A percentile compares a stretch with the other conserved stretches of the same genome.
phyloP scores from a whole-genome alignment of 805 yeast species.

The Ogataea neopini region DNA sequence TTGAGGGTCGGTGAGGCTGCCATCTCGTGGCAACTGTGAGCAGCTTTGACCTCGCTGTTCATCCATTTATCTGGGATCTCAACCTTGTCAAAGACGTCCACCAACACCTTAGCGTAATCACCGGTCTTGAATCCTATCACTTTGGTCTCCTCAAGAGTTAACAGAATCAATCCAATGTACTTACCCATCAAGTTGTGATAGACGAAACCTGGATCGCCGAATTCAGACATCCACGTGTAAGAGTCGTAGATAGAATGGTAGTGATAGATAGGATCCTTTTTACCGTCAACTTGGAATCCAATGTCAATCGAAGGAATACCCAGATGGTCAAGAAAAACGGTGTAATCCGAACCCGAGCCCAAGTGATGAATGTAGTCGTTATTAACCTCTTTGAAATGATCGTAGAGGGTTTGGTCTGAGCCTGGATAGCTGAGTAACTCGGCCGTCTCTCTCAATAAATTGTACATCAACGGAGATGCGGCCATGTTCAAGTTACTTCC shows the following conservation, averaged over 20 bases:
- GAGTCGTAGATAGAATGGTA: constrained; percentile 79
- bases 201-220: constrained; percentile 63
- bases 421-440: constrained; percentile 49
- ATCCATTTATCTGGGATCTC: constrained; percentile 31
- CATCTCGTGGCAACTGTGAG: background rate
- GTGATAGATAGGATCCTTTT: constrained; percentile 62
- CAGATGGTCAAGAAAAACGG: constrained; percentile 58
- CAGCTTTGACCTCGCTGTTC: constrained; percentile 2
- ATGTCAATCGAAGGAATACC: constrained; percentile 63
- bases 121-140: constrained; percentile 42
- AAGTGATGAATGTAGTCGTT: constrained; percentile 43
- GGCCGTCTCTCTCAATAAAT: constrained; percentile 46
- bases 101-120: constrained; percentile 55
- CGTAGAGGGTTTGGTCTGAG: constrained; percentile 33
- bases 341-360: constrained; percentile 75
- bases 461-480: constrained; percentile 60
- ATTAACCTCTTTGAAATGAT: constrained; percentile 37
- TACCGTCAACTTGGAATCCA: constrained; percentile 46
- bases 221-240: constrained; percentile 64
- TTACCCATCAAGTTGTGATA: constrained; percentile 59
- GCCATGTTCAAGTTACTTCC: constrained; percentile 54
- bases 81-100: constrained; percentile 45
- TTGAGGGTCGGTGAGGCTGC: constrained; percentile 7
- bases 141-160: constrained; percentile 50
- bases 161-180: constrained; percentile 49